These are phyloP conservation scores for Bryopsis sp. DNA, from an alignment of 139 green algal species.

Conservation along the genomic window DNA sequence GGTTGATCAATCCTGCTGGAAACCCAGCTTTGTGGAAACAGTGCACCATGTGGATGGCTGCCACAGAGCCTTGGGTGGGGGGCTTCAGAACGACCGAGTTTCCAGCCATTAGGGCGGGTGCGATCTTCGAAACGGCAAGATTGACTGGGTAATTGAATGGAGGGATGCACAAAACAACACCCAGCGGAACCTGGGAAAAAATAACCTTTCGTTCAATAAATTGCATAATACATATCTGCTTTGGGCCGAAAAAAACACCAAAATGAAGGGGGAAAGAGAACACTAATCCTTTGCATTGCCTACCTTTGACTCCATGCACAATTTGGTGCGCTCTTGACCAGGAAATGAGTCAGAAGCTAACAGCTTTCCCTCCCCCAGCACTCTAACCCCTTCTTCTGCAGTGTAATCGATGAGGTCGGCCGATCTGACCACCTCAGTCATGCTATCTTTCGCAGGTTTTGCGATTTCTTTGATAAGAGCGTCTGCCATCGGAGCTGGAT, in stretches of 20 bases:
- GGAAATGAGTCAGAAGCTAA: conserved; percentile 84
- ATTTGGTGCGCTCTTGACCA: conserved; percentile 79
- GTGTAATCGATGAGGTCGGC: conserved; percentile 88
- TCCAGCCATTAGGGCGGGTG: conserved; percentile 88
- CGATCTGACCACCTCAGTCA: conserved; percentile 65
- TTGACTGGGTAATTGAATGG: conserved; percentile 99
- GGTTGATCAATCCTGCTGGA: conserved; percentile 66
- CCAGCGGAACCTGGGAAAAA: conserved; percentile 65
- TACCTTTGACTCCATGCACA: conserved; percentile 78
- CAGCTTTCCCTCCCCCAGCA: conserved; percentile 74
- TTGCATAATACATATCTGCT: not conserved
- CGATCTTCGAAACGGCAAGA: conserved; percentile 90
- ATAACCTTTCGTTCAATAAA: not conserved
- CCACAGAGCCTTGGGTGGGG: conserved; percentile 76
- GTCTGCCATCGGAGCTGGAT: conserved; percentile 77
- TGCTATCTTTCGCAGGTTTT: conserved; percentile 77
- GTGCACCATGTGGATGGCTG: conserved; percentile 81
- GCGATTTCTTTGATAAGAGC: conserved; percentile 86
- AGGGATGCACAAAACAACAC: conserved; percentile 87
- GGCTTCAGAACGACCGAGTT: conserved; percentile 95
- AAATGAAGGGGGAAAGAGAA: not conserved
- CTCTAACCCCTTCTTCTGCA: conserved; percentile 85
- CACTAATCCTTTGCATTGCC: not conserved
- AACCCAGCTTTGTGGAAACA: conserved; percentile 79
- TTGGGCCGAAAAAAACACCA: not conserved